Evolutionary conservation across 371 early-diverging fungal species (phyloP).

Genomic region (Chytridium lagenaria): DNA sequence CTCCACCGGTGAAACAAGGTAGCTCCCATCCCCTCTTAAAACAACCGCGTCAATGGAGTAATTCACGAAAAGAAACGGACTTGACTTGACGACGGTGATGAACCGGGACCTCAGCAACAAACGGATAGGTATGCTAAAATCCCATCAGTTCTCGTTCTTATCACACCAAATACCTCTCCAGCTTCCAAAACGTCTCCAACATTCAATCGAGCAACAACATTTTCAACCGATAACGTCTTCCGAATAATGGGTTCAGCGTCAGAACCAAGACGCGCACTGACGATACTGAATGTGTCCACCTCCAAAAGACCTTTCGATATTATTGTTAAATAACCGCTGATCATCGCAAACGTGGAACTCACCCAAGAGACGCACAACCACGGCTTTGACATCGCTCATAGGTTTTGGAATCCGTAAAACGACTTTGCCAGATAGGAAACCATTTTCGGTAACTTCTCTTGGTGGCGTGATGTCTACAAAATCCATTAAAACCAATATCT

Average conservation of each 20-base stretch:
- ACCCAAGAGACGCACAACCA: background rate
- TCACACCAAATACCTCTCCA: background rate
- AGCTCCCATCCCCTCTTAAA: background rate
- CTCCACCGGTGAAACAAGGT: background rate
- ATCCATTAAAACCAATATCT: background rate
- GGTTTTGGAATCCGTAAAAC: background rate
- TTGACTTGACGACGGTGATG: background rate
- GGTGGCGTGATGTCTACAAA: background rate
- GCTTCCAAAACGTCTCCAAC: background rate
- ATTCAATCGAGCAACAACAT: background rate
- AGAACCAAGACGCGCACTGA: background rate
- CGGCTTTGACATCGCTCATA: background rate
- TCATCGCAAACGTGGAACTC: background rate
- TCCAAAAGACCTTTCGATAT: background rate
- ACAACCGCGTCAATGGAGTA: slow-evolving; percentile 7
- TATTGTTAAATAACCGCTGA: background rate
- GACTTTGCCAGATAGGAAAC: background rate
- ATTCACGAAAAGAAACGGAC: background rate
- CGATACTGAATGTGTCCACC: slow-evolving; percentile 6
- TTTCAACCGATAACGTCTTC: background rate
- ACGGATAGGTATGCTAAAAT: background rate
- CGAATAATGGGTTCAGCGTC: slow-evolving; percentile 4
- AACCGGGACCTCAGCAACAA: background rate
- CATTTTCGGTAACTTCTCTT: background rate
- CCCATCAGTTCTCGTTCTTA: background rate